Evolutionary conservation across 108 stramenopile genomes (phyloP).

Genomic region (Mediolabrus comicus): DNA sequence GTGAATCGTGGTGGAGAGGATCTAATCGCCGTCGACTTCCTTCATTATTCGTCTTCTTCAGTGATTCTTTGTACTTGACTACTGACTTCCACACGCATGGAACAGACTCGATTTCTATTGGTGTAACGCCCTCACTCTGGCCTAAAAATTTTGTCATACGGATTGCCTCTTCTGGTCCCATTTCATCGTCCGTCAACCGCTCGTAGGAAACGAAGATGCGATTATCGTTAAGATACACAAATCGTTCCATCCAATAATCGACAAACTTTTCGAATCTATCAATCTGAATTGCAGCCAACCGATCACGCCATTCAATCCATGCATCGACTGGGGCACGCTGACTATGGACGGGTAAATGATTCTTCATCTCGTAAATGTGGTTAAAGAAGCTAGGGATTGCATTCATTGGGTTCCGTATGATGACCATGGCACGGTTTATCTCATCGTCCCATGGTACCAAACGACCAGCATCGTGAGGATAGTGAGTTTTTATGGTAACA

Average conservation of each 20-base stretch:
- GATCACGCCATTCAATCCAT: constrained; percentile 34
- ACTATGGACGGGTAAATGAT: constrained; percentile 33
- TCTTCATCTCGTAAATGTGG: constrained; percentile 27
- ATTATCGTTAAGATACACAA: constrained; percentile 15
- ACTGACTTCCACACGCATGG: constrained; percentile 37
- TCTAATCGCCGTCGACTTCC: constrained; percentile 12
- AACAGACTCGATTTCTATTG: constrained; percentile 20
- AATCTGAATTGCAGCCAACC: constrained; percentile 23
- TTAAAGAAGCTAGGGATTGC: constrained; percentile 33
- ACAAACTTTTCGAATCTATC: constrained; percentile 19
- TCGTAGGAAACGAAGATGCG: constrained; percentile 32
- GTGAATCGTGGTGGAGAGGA: constrained; percentile 21
- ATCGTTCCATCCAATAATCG: constrained; percentile 39
- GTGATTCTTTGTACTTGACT: constrained; percentile 19
- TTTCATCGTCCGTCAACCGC: constrained; percentile 8
- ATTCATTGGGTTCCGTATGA: constrained; percentile 35
- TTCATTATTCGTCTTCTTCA: neutral
- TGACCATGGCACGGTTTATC: constrained; percentile 26
- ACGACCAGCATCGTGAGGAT: constrained; percentile 29
- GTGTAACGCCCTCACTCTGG: constrained; percentile 14
- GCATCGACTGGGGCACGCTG: constrained; percentile 19
- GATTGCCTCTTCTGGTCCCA: constrained; percentile 27
- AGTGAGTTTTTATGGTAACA: constrained; percentile 32
- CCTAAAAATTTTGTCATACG: constrained; percentile 22
- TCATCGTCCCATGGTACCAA: constrained; percentile 36